Percentiles rank a stretch among this genome's conserved stretches.
These are phyloP conservation scores for Tranzscheliella williamsii DNA, from an alignment of 1,284 basidiomycete species.

Conservation along the genomic window DNA sequence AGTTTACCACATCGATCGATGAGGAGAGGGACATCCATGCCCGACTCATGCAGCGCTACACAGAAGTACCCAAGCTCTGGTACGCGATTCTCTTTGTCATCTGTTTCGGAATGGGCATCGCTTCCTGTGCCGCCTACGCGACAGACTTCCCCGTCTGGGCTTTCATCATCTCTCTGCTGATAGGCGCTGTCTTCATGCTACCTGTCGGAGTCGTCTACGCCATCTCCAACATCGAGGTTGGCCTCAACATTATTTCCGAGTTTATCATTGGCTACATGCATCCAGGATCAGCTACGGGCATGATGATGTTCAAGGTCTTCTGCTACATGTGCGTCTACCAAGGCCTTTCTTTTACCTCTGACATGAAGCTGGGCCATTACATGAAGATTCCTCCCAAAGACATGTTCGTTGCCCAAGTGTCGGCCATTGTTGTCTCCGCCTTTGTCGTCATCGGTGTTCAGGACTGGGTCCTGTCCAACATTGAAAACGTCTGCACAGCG, in stretches of 20 bases:
- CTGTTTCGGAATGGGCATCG: slow-evolving; percentile 70
- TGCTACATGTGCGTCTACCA: slow-evolving; percentile 70
- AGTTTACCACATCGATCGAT: slow-evolving; percentile 57
- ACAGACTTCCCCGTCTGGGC: slow-evolving; percentile 79
- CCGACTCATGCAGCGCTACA: slow-evolving; percentile 78
- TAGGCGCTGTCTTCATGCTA: slow-evolving; percentile 69
- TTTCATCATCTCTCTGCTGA: slow-evolving; percentile 67
- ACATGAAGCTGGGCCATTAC: slow-evolving; percentile 66
- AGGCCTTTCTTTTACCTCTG: slow-evolving; percentile 68
- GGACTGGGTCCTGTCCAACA: slow-evolving; percentile 74
- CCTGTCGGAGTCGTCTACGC: slow-evolving; percentile 79
- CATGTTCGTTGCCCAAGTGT: slow-evolving; percentile 69
- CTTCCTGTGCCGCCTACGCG: slow-evolving; percentile 72
- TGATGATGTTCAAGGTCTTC: slow-evolving; percentile 79
- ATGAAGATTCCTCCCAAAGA: slow-evolving; percentile 66
- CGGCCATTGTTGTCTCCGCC: slow-evolving; percentile 71
- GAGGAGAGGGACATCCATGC: slow-evolving; percentile 82
- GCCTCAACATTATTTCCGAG: slow-evolving; percentile 71
- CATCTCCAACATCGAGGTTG: slow-evolving; percentile 77
- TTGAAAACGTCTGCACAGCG: slow-evolving; percentile 71
- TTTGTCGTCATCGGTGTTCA: slow-evolving; percentile 65
- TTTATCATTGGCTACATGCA: slow-evolving; percentile 76
- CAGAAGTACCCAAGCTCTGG: slow-evolving; percentile 71
- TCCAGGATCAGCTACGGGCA: slow-evolving; percentile 76
- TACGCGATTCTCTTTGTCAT: slow-evolving; percentile 67